Evolutionary conservation across 2,329 filamentous ascomycete species (phyloP).

Genomic region (Hortaea werneckii): DNA sequence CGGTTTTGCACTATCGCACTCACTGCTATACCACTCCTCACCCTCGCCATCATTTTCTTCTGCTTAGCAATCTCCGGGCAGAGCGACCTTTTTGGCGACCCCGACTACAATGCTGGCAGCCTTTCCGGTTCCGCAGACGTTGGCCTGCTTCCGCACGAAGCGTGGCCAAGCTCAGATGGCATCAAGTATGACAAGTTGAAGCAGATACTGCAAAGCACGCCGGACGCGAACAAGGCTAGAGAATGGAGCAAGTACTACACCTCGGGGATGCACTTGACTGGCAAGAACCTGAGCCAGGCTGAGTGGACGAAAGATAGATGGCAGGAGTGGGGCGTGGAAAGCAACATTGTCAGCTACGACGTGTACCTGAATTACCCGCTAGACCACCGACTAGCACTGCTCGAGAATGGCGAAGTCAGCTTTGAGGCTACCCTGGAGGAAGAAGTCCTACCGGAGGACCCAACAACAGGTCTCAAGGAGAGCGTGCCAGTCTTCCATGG

Average conservation of each 20-base stretch:
- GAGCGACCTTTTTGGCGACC: slow-evolving; percentile 22
- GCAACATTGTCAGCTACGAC: slow-evolving; percentile 40
- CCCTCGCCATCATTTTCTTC: slow-evolving; percentile 28
- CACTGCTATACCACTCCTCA: slow-evolving; percentile 27
- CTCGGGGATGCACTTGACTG: slow-evolving; percentile 40
- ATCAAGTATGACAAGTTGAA: slow-evolving; percentile 46
- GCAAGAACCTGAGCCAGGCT: slow-evolving; percentile 43
- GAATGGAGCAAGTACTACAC: slow-evolving; percentile 44
- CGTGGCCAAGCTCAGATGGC: slow-evolving; percentile 36
- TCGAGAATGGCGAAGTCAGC: slow-evolving; percentile 28
- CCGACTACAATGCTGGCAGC: slow-evolving; percentile 12
- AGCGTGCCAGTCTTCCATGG: slow-evolving; percentile 87
- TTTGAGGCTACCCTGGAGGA: slow-evolving; percentile 63
- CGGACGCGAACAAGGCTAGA: slow-evolving; percentile 40
- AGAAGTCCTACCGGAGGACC: slow-evolving; percentile 73
- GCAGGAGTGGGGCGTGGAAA: slow-evolving; percentile 39
- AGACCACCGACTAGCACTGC: slow-evolving; percentile 35
- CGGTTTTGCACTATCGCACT: slow-evolving; percentile 56
- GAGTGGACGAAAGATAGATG: slow-evolving; percentile 41
- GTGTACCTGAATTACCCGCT: slow-evolving; percentile 43
- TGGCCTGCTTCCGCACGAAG: slow-evolving; percentile 17
- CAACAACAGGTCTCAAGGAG: slow-evolving; percentile 60
- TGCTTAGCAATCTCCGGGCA: slow-evolving; percentile 29
- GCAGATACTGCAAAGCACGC: slow-evolving; percentile 44
- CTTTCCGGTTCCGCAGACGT: background rate